Evolutionary conservation across 768 basidiomycete genomes (phyloP).

Genomic region (Suillus cothurnatus): DNA sequence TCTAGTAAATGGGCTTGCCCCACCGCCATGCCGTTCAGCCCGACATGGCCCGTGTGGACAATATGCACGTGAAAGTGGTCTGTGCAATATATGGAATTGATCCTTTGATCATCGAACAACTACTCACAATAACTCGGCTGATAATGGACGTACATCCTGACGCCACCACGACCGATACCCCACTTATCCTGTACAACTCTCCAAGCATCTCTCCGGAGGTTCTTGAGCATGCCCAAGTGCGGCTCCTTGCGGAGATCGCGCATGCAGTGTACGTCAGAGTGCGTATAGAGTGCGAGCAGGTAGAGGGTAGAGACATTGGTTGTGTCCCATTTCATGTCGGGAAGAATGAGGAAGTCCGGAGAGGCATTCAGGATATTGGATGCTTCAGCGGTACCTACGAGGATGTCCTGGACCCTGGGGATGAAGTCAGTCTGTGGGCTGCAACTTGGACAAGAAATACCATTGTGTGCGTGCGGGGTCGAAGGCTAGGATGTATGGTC

Average conservation of each 20-base stretch:
- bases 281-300: conserved; percentile 75
- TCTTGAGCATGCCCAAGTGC: conserved; percentile 69
- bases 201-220: conserved; percentile 60
- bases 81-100: conserved; percentile 30
- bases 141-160: conserved; percentile 90
- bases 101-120: background rate
- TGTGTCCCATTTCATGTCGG: conserved; percentile 98
- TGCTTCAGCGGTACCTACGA: conserved; percentile 74
- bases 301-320: conserved; percentile 75
- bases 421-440: background rate
- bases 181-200: conserved; percentile 61
- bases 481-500: conserved; percentile 78
- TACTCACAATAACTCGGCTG: conserved; percentile 92
- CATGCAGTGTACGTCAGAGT: conserved; percentile 63
- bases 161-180: conserved; percentile 58
- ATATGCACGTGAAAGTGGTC: conserved; percentile 97
- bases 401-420: conserved; percentile 82
- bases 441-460: conserved; percentile 37
- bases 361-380: conserved; percentile 70
- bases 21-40: conserved; percentile 70
- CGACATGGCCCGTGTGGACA: conserved; percentile 67
- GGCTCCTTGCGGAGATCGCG: conserved; percentile 61
- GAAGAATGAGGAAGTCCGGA: conserved; percentile 74
- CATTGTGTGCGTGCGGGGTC: conserved; percentile 81
- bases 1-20: conserved; percentile 95